phyloP scores from a whole-genome alignment of 1,284 basidiomycete genomes.

The Sporisorium graminicola region DNA sequence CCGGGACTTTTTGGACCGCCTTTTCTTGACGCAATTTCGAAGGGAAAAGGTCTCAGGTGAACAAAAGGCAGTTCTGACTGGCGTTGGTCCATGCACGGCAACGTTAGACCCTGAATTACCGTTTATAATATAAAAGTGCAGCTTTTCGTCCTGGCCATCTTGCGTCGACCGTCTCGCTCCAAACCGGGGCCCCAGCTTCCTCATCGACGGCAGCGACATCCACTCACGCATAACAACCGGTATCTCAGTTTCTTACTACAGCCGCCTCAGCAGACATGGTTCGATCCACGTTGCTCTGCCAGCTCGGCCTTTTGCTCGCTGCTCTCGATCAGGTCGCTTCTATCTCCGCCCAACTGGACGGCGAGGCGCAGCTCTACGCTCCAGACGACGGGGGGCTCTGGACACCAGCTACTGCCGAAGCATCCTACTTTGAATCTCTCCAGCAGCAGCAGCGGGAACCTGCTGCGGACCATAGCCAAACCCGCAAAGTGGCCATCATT shows the following conservation, averaged over 20 bases:
- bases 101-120: constrained; percentile 1
- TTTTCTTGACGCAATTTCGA: not conserved
- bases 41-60: not conserved
- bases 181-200: not conserved
- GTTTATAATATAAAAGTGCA: not conserved
- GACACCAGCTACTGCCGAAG: not conserved
- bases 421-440: not conserved
- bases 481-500: constrained; percentile 78
- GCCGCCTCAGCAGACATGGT: constrained; percentile 12
- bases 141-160: not conserved
- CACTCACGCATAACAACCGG: too few relatives aligned
- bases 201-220: too few relatives aligned
- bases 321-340: not conserved
- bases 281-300: not conserved
- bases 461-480: constrained; percentile 7
- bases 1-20: not conserved
- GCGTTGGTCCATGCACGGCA: not conserved
- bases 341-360: not conserved
- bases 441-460: not conserved
- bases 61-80: not conserved
- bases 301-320: constrained; percentile 10
- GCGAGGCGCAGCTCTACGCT: not conserved
- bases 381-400: not conserved
- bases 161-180: not conserved
- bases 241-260: too few relatives aligned